These are phyloP conservation scores for Cryphonectria parasitica DNA, from an alignment of 2,329 filamentous ascomycete genomes.

Conservation along the genomic window DNA sequence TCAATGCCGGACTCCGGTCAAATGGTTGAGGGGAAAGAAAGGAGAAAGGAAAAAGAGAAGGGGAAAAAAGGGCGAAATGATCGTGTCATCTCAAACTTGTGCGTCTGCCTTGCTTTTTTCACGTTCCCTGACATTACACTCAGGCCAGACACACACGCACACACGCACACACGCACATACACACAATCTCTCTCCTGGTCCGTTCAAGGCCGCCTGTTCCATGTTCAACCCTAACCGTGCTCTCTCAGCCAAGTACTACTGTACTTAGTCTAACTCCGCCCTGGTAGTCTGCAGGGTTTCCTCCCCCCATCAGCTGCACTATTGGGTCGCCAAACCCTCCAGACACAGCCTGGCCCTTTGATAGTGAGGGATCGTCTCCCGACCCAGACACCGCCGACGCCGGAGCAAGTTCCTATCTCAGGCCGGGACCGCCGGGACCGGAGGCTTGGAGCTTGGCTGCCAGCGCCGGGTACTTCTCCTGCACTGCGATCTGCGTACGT, in stretches of 20 bases:
- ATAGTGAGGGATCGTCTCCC: not conserved
- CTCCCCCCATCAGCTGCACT: not conserved
- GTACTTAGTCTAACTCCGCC: not conserved
- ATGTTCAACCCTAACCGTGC: not conserved
- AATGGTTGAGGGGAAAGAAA: not conserved
- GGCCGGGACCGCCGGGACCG: slow-evolving; percentile 38
- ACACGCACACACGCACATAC: not conserved
- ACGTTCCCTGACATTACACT: not conserved
- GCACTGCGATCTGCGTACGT: slow-evolving; percentile 90
- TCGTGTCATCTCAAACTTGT: slow-evolving; percentile 22
- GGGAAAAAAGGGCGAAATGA: not conserved
- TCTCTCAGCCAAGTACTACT: not conserved
- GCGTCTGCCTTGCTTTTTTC: slow-evolving; percentile 14
- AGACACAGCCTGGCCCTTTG: not conserved
- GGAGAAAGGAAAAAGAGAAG: not conserved
- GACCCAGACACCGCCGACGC: slow-evolving; percentile 12
- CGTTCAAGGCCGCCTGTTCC: not conserved
- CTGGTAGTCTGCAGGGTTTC: not conserved
- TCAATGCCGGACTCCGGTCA: slow-evolving; percentile 12
- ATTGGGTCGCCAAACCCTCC: not conserved
- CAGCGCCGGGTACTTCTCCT: slow-evolving; percentile 83
- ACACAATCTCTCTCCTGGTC: not conserved
- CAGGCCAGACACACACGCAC: not conserved
- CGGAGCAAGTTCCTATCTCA: slow-evolving; percentile 34
- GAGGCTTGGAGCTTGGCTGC: slow-evolving; percentile 70